Percentiles rank a stretch among this genome's conserved stretches.
Conservation (phyloP, 2,329 filamentous ascomycete species). For the Fusarium mundagurra region DNA sequence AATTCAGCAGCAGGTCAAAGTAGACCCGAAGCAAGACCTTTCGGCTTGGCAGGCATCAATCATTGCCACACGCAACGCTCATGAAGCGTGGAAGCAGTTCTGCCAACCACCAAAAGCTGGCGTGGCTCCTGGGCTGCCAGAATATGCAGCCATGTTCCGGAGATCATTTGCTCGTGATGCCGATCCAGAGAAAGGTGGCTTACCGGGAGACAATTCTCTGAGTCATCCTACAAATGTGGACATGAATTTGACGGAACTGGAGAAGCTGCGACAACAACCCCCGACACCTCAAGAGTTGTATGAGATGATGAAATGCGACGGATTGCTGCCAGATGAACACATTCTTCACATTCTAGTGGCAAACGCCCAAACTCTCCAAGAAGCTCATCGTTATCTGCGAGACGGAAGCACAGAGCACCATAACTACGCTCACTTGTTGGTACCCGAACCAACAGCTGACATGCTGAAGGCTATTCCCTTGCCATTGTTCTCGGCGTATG, state of each 20-base stretch:
- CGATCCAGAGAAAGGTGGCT: conserved; percentile 40
- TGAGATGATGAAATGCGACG: conserved; percentile 62
- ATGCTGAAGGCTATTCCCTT: conserved; percentile 41
- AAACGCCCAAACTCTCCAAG: conserved; percentile 58
- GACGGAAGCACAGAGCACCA: conserved; percentile 50
- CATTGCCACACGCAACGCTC: conserved; percentile 66
- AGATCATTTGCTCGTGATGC: conserved; percentile 58
- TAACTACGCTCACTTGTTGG: conserved; percentile 28
- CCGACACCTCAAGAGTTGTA: conserved; percentile 70
- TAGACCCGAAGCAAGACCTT: conserved; percentile 31
- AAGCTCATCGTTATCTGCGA: conserved; percentile 60
- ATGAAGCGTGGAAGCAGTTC: conserved; percentile 68
- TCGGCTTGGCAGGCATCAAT: conserved; percentile 65
- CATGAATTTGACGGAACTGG: conserved; percentile 70
- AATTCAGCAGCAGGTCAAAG: conserved; percentile 57
- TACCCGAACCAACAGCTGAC: conserved; percentile 36
- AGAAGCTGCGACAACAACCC: conserved; percentile 69
- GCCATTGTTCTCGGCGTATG: conserved; percentile 60
- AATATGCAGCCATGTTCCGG: conserved; percentile 70
- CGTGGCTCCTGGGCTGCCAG: conserved; percentile 50
- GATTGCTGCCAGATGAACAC: conserved; percentile 58
- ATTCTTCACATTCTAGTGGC: conserved; percentile 66
- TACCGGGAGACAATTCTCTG: conserved; percentile 70
- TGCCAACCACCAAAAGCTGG: conserved; percentile 49
- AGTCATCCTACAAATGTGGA: conserved; percentile 51